phyloP scores from a whole-genome alignment of 2,329 filamentous ascomycete genomes.

The Diaporthe sp. region DNA sequence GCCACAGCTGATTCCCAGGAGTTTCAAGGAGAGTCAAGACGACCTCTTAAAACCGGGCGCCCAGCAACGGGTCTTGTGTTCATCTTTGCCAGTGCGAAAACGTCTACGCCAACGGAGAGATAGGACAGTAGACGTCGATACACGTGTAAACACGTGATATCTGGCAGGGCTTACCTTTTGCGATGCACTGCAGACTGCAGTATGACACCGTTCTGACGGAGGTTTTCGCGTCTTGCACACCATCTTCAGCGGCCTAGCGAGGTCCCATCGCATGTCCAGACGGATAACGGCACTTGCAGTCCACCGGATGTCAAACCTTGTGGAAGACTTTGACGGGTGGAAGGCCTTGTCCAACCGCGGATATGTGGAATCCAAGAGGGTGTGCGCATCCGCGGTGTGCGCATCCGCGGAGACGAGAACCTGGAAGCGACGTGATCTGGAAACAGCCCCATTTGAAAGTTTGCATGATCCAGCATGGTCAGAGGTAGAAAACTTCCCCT shows the following conservation, averaged over 20 bases:
- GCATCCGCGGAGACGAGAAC: neutral
- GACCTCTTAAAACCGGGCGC: slow-evolving; percentile 49
- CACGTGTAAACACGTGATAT: slow-evolving; percentile 41
- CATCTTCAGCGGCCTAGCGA: slow-evolving; percentile 8
- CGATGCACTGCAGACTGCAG: neutral
- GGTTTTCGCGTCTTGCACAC: neutral
- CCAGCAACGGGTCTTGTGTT: slow-evolving; percentile 49
- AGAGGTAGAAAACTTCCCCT: neutral
- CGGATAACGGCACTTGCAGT: slow-evolving; percentile 22
- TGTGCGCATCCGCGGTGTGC: slow-evolving; percentile 9
- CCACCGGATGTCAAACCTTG: neutral
- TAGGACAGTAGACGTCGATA: slow-evolving; percentile 45
- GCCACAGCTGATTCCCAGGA: slow-evolving; percentile 51
- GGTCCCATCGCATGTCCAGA: slow-evolving; percentile 1
- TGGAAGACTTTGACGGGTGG: neutral
- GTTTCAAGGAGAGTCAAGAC: slow-evolving; percentile 48
- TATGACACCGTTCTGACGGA: neutral
- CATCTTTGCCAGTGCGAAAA: slow-evolving; percentile 47
- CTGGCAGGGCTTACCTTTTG: slow-evolving; percentile 41
- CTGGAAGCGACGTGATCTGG: neutral
- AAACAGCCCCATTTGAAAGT: neutral
- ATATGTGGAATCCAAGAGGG: neutral
- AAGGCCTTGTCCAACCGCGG: neutral
- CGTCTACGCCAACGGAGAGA: slow-evolving; percentile 44
- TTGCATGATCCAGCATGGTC: neutral